Percentiles rank a stretch among this genome's conserved stretches.
Evolutionary conservation across 1,284 basidiomycete genomes (phyloP).

Genomic region (Ceratobasidium sp.): DNA sequence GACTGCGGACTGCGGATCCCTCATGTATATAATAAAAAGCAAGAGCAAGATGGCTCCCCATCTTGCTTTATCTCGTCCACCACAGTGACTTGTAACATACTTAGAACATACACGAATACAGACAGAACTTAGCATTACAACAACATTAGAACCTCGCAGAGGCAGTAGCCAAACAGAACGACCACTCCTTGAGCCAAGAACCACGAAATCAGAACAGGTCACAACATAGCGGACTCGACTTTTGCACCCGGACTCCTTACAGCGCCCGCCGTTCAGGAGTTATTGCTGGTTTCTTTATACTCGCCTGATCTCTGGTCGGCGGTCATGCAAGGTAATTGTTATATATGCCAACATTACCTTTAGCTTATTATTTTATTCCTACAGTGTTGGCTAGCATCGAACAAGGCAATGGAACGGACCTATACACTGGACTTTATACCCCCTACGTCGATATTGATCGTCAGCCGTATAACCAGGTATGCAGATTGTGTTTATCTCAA

Average conservation of each 20-base stretch:
- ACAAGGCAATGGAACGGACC: background rate
- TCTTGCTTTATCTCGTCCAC: too few species aligned
- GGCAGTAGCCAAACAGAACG: too few species aligned
- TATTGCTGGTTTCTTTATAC: conserved; percentile 48
- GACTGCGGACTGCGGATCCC: too few species aligned
- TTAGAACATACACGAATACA: too few species aligned
- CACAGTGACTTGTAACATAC: too few species aligned
- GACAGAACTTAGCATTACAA: too few species aligned
- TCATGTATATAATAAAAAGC: too few species aligned
- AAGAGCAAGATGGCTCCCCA: too few species aligned
- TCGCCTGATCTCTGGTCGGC: background rate
- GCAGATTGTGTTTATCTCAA: background rate
- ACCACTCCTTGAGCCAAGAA: too few species aligned
- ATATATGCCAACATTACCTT: background rate
- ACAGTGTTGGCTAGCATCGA: background rate
- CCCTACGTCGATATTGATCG: background rate
- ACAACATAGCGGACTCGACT: conserved; percentile 42
- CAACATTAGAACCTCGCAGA: too few species aligned
- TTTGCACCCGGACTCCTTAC: conserved; percentile 48
- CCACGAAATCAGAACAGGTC: too few species aligned
- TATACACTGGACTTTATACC: background rate
- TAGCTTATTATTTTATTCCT: conserved; percentile 20
- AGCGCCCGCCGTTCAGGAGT: conserved; percentile 37
- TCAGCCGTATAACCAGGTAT: conserved; percentile 8
- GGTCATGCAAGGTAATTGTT: background rate